phyloP scores from a whole-genome alignment of 768 basidiomycete genomes.

The Russula virescens region DNA sequence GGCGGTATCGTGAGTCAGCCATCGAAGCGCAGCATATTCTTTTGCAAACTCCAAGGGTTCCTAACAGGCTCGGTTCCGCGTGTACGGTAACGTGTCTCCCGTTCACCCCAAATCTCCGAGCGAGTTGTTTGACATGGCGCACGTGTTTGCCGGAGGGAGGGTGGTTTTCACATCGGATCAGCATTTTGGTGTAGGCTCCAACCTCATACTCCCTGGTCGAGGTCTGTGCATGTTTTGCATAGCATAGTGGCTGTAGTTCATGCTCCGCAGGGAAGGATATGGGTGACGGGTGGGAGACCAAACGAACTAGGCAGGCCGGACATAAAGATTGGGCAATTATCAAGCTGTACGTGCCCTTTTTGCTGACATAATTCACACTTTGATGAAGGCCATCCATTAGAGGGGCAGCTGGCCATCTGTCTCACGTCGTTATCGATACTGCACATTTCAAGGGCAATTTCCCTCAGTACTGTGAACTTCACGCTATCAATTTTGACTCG shows the following conservation, averaged over 20 bases:
- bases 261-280: slow-evolving; percentile 66
- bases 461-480: slow-evolving; percentile 80
- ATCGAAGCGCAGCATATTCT: slow-evolving; percentile 15
- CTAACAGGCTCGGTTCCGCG: slow-evolving; percentile 81
- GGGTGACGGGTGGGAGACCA: slow-evolving; percentile 99
- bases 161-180: slow-evolving; percentile 87
- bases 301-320: slow-evolving; percentile 68
- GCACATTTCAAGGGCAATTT: slow-evolving; percentile 95
- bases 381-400: slow-evolving; percentile 34
- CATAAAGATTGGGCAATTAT: slow-evolving; percentile 92
- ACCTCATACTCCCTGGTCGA: slow-evolving; percentile 86
- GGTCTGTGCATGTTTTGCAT: slow-evolving; percentile 36
- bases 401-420: slow-evolving; percentile 67
- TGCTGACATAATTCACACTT: not conserved
- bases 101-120: slow-evolving; percentile 47
- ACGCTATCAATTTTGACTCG: slow-evolving; percentile 42
- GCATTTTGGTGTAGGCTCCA: slow-evolving; percentile 89
- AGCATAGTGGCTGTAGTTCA: not conserved
- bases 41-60: not conserved
- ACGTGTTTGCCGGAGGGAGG: slow-evolving; percentile 83
- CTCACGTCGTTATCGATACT: slow-evolving; percentile 84
- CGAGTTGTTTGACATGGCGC: slow-evolving; percentile 74
- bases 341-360: slow-evolving; percentile 57
- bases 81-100: slow-evolving; percentile 74
- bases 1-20: slow-evolving; percentile 78